A percentile compares a stretch with the other conserved stretches of the same genome.
phyloP scores from a whole-genome alignment of 2,329 filamentous ascomycete genomes.

The Aspergillus carbonarius region DNA sequence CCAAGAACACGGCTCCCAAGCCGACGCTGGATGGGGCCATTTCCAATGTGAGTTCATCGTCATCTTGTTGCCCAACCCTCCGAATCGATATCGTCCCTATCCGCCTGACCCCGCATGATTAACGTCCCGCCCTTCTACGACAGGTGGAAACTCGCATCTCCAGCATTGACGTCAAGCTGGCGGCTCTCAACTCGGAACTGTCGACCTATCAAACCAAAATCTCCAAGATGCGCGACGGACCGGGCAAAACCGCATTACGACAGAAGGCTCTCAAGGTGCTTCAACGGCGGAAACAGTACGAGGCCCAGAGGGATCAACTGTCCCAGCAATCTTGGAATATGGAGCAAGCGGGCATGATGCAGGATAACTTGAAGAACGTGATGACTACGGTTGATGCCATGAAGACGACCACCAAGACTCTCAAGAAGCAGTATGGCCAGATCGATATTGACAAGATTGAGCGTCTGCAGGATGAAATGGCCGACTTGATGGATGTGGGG shows the following conservation, averaged over 20 bases:
- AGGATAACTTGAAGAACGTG: slow-evolving; percentile 96
- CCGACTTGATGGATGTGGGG: slow-evolving; percentile 92
- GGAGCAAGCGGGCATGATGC: slow-evolving; percentile 98
- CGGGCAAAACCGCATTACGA: slow-evolving; percentile 88
- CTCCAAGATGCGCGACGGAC: slow-evolving; percentile 89
- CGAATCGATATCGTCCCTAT: background rate
- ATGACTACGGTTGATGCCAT: slow-evolving; percentile 98
- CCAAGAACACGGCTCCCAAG: slow-evolving; percentile 82
- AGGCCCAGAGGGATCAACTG: slow-evolving; percentile 88
- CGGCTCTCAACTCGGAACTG: slow-evolving; percentile 87
- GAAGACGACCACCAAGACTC: slow-evolving; percentile 92
- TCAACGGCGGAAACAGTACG: slow-evolving; percentile 91
- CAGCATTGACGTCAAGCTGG: slow-evolving; percentile 90
- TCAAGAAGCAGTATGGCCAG: slow-evolving; percentile 93
- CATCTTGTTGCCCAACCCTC: slow-evolving; percentile 15
- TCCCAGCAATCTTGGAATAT: slow-evolving; percentile 97
- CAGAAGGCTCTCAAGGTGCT: slow-evolving; percentile 93
- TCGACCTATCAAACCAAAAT: slow-evolving; percentile 84
- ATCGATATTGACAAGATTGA: slow-evolving; percentile 98
- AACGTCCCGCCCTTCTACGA: background rate
- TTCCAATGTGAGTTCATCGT: slow-evolving; percentile 60
- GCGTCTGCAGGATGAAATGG: slow-evolving; percentile 97
- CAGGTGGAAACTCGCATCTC: slow-evolving; percentile 78
- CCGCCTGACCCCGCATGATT: slow-evolving; percentile 6
- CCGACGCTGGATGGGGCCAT: slow-evolving; percentile 84